phyloP scores from a whole-genome alignment of 495 filamentous ascomycete species.

The Hypoxylon crocopeplum region DNA sequence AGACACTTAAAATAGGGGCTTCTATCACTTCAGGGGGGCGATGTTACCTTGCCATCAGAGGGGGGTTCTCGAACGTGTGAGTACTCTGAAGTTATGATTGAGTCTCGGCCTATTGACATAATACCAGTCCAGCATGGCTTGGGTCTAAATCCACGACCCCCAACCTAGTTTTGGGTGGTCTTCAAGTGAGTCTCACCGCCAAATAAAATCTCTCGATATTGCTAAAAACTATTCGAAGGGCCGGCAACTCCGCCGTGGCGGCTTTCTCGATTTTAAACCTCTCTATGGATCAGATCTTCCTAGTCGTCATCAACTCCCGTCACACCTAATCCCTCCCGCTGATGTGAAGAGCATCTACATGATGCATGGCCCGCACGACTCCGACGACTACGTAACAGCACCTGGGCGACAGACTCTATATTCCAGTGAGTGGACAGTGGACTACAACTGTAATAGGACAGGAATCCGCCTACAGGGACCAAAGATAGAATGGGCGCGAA shows the following conservation, averaged over 20 bases:
- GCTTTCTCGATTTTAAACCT: conserved; percentile 49
- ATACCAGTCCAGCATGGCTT: conserved; percentile 55
- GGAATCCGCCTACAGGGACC: conserved; percentile 66
- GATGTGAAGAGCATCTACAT: conserved; percentile 56
- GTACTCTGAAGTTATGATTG: background rate
- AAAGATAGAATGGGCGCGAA: conserved; percentile 60
- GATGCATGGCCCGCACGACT: conserved; percentile 65
- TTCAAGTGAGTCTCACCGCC: conserved; percentile 21
- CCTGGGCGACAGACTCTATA: conserved; percentile 64
- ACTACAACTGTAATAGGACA: conserved; percentile 64
- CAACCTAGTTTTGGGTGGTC: conserved; percentile 61
- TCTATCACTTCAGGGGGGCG: conserved; percentile 56
- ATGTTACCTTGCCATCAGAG: conserved; percentile 64
- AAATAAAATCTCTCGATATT: background rate
- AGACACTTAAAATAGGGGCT: conserved; percentile 62
- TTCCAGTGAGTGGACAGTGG: conserved; percentile 60
- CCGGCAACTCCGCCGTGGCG: conserved; percentile 58
- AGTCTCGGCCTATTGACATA: background rate
- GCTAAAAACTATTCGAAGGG: conserved; percentile 54
- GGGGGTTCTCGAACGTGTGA: conserved; percentile 60
- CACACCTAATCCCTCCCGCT: conserved; percentile 15
- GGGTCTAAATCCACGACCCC: conserved; percentile 66
- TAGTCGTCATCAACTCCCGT: conserved; percentile 24
- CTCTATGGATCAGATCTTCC: conserved; percentile 22
- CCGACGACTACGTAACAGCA: conserved; percentile 56